phyloP scores from a whole-genome alignment of 2,329 filamentous ascomycete genomes.

The Diaporthe vaccinii region DNA sequence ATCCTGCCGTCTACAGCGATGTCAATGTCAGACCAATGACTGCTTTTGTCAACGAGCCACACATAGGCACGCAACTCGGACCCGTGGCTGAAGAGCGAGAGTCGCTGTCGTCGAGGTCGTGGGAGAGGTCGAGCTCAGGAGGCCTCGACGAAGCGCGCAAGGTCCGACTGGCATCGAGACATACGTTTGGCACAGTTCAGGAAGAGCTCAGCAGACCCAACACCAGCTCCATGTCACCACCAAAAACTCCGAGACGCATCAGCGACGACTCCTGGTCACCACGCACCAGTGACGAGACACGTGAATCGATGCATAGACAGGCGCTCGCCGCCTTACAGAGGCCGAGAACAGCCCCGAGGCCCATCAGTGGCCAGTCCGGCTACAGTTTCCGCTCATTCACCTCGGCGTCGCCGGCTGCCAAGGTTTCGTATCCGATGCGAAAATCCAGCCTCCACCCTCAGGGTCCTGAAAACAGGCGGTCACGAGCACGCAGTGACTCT shows the following conservation, averaged over 20 bases:
- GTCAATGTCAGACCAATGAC: constrained; percentile 32
- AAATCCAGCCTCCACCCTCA: constrained; percentile 33
- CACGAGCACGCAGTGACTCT: constrained; percentile 13
- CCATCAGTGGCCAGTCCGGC: constrained; percentile 28
- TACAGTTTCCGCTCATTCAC: constrained; percentile 39
- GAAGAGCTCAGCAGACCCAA: constrained; percentile 44
- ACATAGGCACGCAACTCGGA: constrained; percentile 46
- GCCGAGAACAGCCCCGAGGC: constrained; percentile 15
- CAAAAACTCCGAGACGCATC: constrained; percentile 32
- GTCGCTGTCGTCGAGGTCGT: constrained; percentile 42
- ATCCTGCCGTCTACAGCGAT: constrained; percentile 9
- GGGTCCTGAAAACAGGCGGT: background rate
- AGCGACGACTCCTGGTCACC: constrained; percentile 6
- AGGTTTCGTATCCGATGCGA: constrained; percentile 25
- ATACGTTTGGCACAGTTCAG: constrained; percentile 36
- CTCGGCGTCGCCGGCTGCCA: constrained; percentile 24
- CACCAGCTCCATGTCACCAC: constrained; percentile 43
- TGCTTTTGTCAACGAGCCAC: constrained; percentile 31
- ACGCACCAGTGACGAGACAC: constrained; percentile 48
- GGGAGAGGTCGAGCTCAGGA: constrained; percentile 13
- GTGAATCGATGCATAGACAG: constrained; percentile 22
- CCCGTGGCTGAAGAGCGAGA: constrained; percentile 54
- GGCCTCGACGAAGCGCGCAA: constrained; percentile 46
- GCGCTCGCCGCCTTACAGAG: constrained; percentile 36
- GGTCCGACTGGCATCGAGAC: constrained; percentile 30